Evolutionary conservation across 768 basidiomycete species (phyloP).

Genomic region (Tremella yokohamensis): DNA sequence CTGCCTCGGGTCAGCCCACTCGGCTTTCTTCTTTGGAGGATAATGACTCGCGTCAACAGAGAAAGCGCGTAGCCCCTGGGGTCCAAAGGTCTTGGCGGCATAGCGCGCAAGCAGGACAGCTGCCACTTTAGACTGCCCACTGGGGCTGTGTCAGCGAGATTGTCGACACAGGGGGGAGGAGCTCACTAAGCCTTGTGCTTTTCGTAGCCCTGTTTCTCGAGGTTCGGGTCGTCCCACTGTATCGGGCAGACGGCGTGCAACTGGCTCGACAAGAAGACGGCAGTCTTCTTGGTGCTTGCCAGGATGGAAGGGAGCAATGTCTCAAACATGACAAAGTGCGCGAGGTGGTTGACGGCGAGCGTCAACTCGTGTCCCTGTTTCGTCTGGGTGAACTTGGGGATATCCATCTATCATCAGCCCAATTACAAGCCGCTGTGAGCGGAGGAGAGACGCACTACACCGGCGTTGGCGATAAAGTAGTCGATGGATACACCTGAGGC

Average conservation of each 20-base stretch:
- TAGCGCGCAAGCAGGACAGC: background rate
- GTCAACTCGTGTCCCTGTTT: slow-evolving; percentile 5
- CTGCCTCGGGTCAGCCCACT: no score
- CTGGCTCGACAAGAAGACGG: background rate
- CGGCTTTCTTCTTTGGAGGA: no score
- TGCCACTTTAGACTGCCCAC: background rate
- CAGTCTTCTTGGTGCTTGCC: slow-evolving; percentile 2
- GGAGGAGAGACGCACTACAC: background rate
- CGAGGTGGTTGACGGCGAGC: slow-evolving; percentile 5
- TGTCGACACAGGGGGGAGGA: no score
- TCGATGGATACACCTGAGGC: slow-evolving; percentile 1
- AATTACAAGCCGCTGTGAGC: no score
- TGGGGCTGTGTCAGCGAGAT: background rate
- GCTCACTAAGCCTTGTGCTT: no score
- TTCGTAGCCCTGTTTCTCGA: no score
- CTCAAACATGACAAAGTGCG: slow-evolving; percentile 1
- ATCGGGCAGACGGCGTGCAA: background rate
- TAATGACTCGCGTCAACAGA: background rate
- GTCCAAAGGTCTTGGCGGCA: background rate
- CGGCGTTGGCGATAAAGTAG: slow-evolving; percentile 14
- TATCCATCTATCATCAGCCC: slow-evolving; percentile 2
- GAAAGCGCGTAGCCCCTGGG: background rate
- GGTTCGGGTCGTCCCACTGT: slow-evolving; percentile 3
- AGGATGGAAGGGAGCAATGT: slow-evolving; percentile 4
- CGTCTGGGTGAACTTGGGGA: slow-evolving; percentile 4